Conservation (phyloP, 83 land plant genomes). For the Picea mariana region DNA sequence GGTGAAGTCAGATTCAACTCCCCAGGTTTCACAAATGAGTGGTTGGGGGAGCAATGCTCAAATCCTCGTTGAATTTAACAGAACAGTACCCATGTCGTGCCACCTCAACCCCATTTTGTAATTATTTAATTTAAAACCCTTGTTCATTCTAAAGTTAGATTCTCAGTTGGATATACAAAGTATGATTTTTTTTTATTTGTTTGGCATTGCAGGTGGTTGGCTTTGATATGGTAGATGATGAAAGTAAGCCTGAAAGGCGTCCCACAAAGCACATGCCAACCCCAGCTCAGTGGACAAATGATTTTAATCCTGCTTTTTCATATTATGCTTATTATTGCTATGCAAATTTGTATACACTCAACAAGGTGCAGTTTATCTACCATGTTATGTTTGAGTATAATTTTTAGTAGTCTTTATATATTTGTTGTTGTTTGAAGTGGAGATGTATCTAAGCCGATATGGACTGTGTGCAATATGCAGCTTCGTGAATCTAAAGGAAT, state of each 20-base stretch:
- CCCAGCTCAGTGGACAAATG: constrained; percentile 50
- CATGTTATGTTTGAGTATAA: neutral
- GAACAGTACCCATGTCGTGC: too few relatives aligned
- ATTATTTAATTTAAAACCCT: too few relatives aligned
- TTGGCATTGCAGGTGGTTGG: constrained; percentile 47
- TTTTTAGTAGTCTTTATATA: neutral
- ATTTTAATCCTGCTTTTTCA: constrained; percentile 59
- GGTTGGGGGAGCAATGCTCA: too few relatives aligned
- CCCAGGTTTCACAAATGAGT: too few relatives aligned
- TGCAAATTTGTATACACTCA: constrained; percentile 52
- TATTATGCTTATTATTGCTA: constrained; percentile 62
- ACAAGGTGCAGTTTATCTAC: constrained; percentile 40
- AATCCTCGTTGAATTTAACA: too few relatives aligned
- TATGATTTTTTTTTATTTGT: neutral
- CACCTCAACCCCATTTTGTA: too few relatives aligned
- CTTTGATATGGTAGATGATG: constrained; percentile 70
- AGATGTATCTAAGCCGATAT: neutral
- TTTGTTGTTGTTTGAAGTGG: neutral
- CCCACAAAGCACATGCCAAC: constrained; percentile 69
- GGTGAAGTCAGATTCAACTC: too few relatives aligned
- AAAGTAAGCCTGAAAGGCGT: constrained; percentile 60
- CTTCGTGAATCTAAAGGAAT: constrained; percentile 56
- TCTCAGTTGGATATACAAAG: neutral
- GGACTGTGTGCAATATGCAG: constrained; percentile 22
- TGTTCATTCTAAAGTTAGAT: too few relatives aligned